Evolutionary conservation across 2,329 filamentous ascomycete species (phyloP).

Genomic region (Claviceps pazoutovae): DNA sequence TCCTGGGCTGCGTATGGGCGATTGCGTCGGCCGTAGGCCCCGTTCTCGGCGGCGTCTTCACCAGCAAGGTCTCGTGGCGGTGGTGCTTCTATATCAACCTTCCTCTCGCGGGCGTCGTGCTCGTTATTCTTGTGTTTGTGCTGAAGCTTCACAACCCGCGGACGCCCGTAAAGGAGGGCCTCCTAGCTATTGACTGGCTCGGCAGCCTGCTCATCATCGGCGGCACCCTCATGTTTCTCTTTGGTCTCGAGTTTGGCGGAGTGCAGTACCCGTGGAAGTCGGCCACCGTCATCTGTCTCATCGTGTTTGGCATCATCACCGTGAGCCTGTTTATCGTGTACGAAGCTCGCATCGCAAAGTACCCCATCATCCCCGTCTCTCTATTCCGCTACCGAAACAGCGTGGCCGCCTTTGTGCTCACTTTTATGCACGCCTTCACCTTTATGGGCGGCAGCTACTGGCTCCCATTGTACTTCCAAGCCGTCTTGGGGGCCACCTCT

Average conservation of each 20-base stretch:
- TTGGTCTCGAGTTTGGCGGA: constrained; percentile 77
- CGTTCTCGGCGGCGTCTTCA: constrained; percentile 55
- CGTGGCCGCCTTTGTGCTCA: constrained; percentile 48
- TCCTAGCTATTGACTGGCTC: constrained; percentile 48
- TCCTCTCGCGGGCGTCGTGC: constrained; percentile 30
- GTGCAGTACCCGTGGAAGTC: constrained; percentile 62
- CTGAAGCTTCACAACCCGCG: constrained; percentile 55
- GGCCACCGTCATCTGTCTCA: constrained; percentile 59
- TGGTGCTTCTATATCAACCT: constrained; percentile 60
- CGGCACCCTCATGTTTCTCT: constrained; percentile 71
- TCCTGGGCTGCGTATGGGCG: constrained; percentile 47
- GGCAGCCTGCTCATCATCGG: constrained; percentile 50
- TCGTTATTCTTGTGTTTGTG: constrained; percentile 41
- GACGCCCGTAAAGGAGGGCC: constrained; percentile 46
- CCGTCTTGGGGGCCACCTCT: constrained; percentile 52
- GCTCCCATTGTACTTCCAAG: constrained; percentile 75
- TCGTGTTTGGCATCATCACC: constrained; percentile 56
- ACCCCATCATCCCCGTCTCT: constrained; percentile 62
- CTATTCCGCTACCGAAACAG: constrained; percentile 57
- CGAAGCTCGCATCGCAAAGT: constrained; percentile 60
- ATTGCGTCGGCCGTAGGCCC: constrained; percentile 52
- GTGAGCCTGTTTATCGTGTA: constrained; percentile 55
- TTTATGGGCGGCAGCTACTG: constrained; percentile 73
- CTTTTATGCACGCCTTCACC: constrained; percentile 60
- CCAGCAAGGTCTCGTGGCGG: constrained; percentile 48